Evolutionary conservation across 768 basidiomycete species (phyloP).

Genomic region (Lactarius indigo): DNA sequence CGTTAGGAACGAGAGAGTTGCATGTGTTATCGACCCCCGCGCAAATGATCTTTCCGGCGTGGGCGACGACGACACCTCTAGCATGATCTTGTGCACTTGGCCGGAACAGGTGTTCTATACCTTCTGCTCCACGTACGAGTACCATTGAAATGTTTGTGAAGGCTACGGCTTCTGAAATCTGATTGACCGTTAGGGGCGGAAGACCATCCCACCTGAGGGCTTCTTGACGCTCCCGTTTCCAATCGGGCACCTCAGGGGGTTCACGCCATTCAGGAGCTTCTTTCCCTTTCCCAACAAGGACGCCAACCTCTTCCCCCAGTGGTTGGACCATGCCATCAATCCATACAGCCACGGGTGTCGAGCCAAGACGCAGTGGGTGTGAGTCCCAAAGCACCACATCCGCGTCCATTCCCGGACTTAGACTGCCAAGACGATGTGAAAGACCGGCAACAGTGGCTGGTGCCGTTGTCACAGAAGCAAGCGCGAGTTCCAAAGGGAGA

Average conservation of each 20-base stretch:
- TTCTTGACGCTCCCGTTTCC: constrained; percentile 54
- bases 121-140: constrained; percentile 26
- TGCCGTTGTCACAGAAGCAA: constrained; percentile 70
- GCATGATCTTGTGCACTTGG: constrained; percentile 13
- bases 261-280: constrained; percentile 26
- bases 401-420: constrained; percentile 37
- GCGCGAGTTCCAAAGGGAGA: constrained; percentile 61
- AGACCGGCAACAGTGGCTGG: constrained; percentile 74
- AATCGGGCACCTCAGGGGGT: constrained; percentile 50
- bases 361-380: constrained; percentile 70
- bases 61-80: constrained; percentile 43
- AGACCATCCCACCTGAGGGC: constrained; percentile 63
- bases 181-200: constrained; percentile 52
- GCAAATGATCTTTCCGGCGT: constrained; percentile 53
- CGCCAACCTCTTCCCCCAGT: constrained; percentile 38
- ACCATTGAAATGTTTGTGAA: constrained; percentile 53
- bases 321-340: constrained; percentile 78
- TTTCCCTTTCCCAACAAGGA: constrained; percentile 25
- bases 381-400: constrained; percentile 77
- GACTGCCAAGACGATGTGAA: constrained; percentile 74
- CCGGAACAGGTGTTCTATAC: constrained; percentile 20
- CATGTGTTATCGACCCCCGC: constrained; percentile 31
- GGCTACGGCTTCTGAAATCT: constrained; percentile 38
- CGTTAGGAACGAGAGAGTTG: constrained; percentile 8
- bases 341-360: constrained; percentile 65